phyloP scores from a whole-genome alignment of 139 green algal genomes.

The Chlorella sorokiniana region DNA sequence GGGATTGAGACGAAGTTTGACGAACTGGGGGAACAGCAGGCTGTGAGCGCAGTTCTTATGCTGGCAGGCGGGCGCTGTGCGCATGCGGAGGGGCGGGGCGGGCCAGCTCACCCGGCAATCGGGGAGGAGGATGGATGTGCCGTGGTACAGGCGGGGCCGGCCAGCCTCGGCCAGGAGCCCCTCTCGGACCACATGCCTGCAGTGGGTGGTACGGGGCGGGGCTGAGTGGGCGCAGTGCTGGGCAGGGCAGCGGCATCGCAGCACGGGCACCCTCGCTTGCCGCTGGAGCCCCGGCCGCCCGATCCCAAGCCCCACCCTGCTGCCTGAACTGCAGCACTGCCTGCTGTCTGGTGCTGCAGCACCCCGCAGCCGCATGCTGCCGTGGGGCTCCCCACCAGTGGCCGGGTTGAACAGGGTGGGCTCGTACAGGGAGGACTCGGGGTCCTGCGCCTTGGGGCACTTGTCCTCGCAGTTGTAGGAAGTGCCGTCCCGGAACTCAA shows the following conservation, averaged over 20 bases:
- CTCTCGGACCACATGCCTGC: background rate
- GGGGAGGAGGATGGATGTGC: background rate
- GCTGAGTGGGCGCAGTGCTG: no score
- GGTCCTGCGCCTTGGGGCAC: background rate
- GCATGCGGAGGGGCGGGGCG: no score
- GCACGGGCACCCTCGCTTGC: background rate
- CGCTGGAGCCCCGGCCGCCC: background rate
- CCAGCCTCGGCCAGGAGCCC: background rate
- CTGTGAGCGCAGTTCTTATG: background rate
- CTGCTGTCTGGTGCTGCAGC: no score
- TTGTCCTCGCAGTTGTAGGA: background rate
- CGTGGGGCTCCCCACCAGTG: background rate
- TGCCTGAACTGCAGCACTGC: no score
- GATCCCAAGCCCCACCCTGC: background rate
- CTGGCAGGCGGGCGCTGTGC: no score
- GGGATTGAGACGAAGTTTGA: background rate
- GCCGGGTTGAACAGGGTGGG: slow-evolving; percentile 6
- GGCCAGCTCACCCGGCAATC: no score
- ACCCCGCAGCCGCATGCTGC: background rate
- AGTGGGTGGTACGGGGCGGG: background rate
- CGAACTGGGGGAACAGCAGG: no score
- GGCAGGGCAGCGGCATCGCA: no score
- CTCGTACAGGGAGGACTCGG: background rate
- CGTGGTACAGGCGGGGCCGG: background rate
- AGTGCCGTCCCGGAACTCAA: slow-evolving; percentile 1